phyloP scores from a whole-genome alignment of 2,329 filamentous ascomycete genomes.

The Dactylellina sp. region DNA sequence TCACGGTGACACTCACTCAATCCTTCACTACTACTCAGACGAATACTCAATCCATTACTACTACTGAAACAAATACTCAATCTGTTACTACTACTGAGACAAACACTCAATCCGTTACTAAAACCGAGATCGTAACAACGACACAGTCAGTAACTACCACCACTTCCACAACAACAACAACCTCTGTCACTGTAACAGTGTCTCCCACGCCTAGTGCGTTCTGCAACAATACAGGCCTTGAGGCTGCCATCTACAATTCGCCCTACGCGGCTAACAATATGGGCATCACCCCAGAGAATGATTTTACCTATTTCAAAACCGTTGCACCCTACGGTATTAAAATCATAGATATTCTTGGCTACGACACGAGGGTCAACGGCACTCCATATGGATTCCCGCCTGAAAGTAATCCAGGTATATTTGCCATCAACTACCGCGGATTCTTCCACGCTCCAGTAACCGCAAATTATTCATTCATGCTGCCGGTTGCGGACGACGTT shows the following conservation, averaged over 20 bases:
- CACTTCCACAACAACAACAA: neutral
- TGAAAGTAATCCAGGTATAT: neutral
- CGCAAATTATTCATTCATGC: conserved; percentile 6
- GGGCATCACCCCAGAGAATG: conserved; percentile 11
- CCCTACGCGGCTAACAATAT: neutral
- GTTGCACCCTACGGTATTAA: conserved; percentile 1
- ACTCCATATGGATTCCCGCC: neutral
- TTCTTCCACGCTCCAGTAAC: conserved; percentile 15
- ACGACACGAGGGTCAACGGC: neutral
- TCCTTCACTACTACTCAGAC: too few relatives aligned
- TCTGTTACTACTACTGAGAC: too few relatives aligned
- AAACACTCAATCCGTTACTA: too few relatives aligned
- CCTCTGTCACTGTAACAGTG: neutral
- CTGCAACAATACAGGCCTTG: conserved; percentile 4
- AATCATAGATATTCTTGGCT: neutral
- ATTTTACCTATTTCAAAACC: conserved; percentile 26
- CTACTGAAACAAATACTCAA: too few relatives aligned
- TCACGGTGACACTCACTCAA: too few relatives aligned
- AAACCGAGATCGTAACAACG: too few relatives aligned
- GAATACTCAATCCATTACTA: too few relatives aligned
- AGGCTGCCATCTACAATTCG: conserved; percentile 15
- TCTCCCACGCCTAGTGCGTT: neutral
- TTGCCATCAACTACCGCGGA: conserved; percentile 15
- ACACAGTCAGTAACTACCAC: neutral
- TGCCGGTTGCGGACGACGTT: neutral